phyloP scores from a whole-genome alignment of 495 filamentous ascomycete genomes.

The Haplographium delicatum region DNA sequence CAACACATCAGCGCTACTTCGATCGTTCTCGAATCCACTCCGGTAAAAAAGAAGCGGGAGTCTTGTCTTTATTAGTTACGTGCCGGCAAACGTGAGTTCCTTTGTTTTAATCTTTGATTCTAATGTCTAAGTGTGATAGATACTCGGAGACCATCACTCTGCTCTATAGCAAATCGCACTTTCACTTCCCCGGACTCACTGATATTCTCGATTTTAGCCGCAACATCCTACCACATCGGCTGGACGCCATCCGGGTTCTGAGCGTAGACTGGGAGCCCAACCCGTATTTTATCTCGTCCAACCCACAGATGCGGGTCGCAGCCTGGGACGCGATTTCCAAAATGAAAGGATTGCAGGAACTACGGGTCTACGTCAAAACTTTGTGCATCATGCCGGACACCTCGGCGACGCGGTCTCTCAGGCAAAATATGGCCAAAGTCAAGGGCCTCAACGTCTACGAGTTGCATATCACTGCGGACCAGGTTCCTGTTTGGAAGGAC shows the following conservation, averaged over 20 bases:
- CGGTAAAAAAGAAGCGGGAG: background rate
- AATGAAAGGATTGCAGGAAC: background rate
- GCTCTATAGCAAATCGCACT: slow-evolving; percentile 5
- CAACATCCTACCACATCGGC: background rate
- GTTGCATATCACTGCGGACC: background rate
- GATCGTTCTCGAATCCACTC: background rate
- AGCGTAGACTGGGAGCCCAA: slow-evolving; percentile 7
- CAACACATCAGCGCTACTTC: background rate
- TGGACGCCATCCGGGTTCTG: background rate
- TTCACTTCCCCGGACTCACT: slow-evolving; percentile 6
- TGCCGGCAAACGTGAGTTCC: slow-evolving; percentile 4
- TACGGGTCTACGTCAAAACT: slow-evolving; percentile 8
- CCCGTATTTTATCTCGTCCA: background rate
- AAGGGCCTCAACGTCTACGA: background rate
- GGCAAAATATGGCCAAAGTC: slow-evolving; percentile 4
- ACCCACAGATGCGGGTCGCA: background rate
- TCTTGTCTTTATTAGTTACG: background rate
- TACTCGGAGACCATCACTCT: background rate
- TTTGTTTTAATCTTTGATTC: background rate
- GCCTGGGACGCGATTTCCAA: background rate
- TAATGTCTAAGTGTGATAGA: background rate
- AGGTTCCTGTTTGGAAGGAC: background rate
- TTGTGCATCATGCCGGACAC: slow-evolving; percentile 1
- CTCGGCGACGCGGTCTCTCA: background rate
- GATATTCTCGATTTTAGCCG: background rate